These are phyloP conservation scores for Botrytis sinoallii DNA, from an alignment of 2,329 filamentous ascomycete genomes.

Conservation along the genomic window DNA sequence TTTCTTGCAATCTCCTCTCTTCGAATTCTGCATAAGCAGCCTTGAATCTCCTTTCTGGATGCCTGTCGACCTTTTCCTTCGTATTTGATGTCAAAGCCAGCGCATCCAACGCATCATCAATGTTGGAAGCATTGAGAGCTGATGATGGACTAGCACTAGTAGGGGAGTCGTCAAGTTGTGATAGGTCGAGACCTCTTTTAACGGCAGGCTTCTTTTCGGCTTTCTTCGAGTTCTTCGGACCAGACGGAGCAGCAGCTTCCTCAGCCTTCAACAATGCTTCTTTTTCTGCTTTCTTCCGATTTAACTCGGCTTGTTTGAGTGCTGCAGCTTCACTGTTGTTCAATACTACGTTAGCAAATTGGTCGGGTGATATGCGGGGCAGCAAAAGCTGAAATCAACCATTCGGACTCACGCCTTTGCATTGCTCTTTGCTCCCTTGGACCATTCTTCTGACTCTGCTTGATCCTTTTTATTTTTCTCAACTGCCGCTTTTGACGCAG, in stretches of 20 bases:
- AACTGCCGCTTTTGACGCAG: constrained; percentile 72
- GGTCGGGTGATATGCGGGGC: constrained; percentile 19
- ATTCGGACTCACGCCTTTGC: constrained; percentile 72
- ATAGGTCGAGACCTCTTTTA: constrained; percentile 66
- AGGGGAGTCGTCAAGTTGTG: constrained; percentile 60
- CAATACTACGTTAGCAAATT: constrained; percentile 21
- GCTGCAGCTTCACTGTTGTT: constrained; percentile 72
- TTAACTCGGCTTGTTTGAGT: constrained; percentile 76
- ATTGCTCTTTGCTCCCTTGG: constrained; percentile 78
- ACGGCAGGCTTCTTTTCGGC: constrained; percentile 62
- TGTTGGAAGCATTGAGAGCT: constrained; percentile 76
- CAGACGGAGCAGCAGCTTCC: constrained; percentile 60
- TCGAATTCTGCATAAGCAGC: constrained; percentile 82
- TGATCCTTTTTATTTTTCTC: constrained; percentile 64
- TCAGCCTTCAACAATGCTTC: constrained; percentile 81
- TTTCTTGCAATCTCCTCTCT: constrained; percentile 76
- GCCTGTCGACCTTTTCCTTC: constrained; percentile 75
- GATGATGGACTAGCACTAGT: constrained; percentile 43
- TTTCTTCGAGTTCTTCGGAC: constrained; percentile 54
- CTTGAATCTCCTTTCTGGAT: constrained; percentile 84
- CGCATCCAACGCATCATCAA: constrained; percentile 91
- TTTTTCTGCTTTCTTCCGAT: constrained; percentile 87
- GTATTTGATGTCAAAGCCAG: constrained; percentile 60
- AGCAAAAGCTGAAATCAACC: constrained; percentile 12
- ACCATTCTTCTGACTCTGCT: constrained; percentile 74